Base-by-base conservation (phyloP, 1,284 basidiomycete genomes). In the Melanopsichium pennsylvanicum region DNA sequence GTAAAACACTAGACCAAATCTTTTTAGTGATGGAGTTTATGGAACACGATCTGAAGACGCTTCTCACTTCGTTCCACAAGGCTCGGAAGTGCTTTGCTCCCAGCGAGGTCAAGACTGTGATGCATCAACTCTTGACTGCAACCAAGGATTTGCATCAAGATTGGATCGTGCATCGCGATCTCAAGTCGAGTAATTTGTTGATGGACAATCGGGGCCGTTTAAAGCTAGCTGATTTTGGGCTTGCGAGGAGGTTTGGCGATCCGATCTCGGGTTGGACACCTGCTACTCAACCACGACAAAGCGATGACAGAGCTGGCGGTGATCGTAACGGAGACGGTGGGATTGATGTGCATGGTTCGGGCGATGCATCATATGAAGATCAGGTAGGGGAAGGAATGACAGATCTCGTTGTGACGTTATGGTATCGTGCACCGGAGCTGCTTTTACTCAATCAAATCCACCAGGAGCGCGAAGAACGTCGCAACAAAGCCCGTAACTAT, bases 11-110 rank as follows among this genome's bases (percentile, higher is more conserved):
- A 76, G 97, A 93, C 67, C 95, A 98, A 94, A 92, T 97, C 49
- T 98, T 93, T 83, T 93, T 98, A 63, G 94, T 97, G 26, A 97
- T 97, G 93, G 95, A 97, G 78, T 98, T 99, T 79, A 94, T 98
- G 79, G 96, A 98, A 82, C 96, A 99, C 82, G 95, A 99, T 81
- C 88, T 99, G 79, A 98, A 98, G 83, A 91, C 93, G 2, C 86
- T 99, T 43, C 86, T 99, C 49, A 90, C 89, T 11, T 26, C 21
- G 27, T 31, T 58, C 15, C 34, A 47, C 13, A 85, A 91, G 62
- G 97, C 97, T 93, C 91, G 92, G 1, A 87, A 89, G 32, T 93
- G 95, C 0, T 99, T 98, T 83, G 84, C 97, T 23, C 92, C 94
- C 81, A 96, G 93, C 31, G 96, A 99, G 83, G 90, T 97, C 84